These are phyloP conservation scores for Termitomyces sp. DNA, from an alignment of 768 basidiomycete species.

Conservation along the genomic window DNA sequence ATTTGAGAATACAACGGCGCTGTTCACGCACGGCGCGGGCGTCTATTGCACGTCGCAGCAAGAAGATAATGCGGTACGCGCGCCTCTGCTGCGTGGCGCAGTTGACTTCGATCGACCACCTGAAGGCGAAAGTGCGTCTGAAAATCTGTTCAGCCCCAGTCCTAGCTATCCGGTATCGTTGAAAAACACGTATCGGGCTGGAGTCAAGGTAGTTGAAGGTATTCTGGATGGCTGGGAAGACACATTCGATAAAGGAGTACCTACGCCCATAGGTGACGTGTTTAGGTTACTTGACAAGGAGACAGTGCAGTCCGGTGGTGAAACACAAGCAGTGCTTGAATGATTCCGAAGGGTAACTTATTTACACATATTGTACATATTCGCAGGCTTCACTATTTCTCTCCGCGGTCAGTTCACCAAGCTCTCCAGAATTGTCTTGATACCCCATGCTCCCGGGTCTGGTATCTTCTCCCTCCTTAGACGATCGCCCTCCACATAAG, in stretches of 20 bases:
- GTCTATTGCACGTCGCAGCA: conserved; percentile 13
- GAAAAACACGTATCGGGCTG: conserved; percentile 7
- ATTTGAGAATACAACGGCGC: conserved; percentile 9
- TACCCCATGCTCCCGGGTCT: conserved; percentile 92
- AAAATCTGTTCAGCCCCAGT: conserved; percentile 5
- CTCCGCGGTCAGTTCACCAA: conserved; percentile 21
- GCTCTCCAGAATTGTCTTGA: conserved; percentile 67
- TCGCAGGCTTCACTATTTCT: background rate
- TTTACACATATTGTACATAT: background rate
- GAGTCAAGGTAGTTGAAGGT: conserved; percentile 10
- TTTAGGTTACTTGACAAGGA: background rate
- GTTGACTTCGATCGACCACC: conserved; percentile 11
- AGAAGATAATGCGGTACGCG: conserved; percentile 11
- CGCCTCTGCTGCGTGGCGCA: conserved; percentile 1
- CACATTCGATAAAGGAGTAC: conserved; percentile 5
- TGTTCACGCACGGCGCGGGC: conserved; percentile 9
- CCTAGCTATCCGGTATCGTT: conserved; percentile 7
- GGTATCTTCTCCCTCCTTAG: conserved; percentile 59
- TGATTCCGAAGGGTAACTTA: background rate
- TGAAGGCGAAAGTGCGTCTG: conserved; percentile 7
- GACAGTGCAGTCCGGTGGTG: background rate
- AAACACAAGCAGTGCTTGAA: background rate
- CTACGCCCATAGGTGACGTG: conserved; percentile 6
- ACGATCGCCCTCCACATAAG: conserved; percentile 73
- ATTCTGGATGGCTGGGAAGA: conserved; percentile 8